Evolutionary conservation across 176 grass and related monocot genomes (phyloP), one percentile per base, ranked within the genome.

Genomic region (Bromus sterilis): DNA sequence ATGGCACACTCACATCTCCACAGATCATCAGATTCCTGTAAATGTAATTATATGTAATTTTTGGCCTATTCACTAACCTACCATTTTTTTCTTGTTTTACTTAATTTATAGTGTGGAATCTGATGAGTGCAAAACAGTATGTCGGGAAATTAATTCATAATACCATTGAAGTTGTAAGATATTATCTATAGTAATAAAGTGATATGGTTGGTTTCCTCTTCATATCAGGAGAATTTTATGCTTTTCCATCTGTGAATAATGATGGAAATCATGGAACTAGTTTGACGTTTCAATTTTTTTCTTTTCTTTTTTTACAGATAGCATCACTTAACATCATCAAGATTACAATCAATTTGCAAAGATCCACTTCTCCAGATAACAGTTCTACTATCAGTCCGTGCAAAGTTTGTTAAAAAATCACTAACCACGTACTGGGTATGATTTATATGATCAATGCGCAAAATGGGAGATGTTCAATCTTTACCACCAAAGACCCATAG

Each of bases 41-140:
- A 78, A 78, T 89, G 83, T 89, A 82, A 89, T 78, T 81, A 72
- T 81, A 72, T 82, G 28, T 82, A 86, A 71, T 78, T 78, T 89
- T 64, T 20, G 77, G 69, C 28, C 46, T 65, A 21, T 57, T 83
- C 15, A 14, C 60, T 80, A 77, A 76, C 56, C 13, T 81, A 15
- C 55, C 33, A 48, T 15, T 64, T 63, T 77, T 3, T 25, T 43
- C 76, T 21, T 70, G 55, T 56, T 81, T 11, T 53, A 35, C 23
- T 67, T 58, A 29, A 34, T 53, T 69, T 81, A 77, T 64, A 63
- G 70, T 32, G 33, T 6, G 24, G 3, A 63, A 59, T 41, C 20
- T 43, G 26, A 10, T 35, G 61, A 63, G 32, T 9, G 25, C 33
- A 34, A 57, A 58, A 74, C 9, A 30, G 13, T 33, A 82, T 2